These are phyloP conservation scores for Lyophyllum shimeji DNA, from an alignment of 768 basidiomycete species.

Conservation along the genomic window DNA sequence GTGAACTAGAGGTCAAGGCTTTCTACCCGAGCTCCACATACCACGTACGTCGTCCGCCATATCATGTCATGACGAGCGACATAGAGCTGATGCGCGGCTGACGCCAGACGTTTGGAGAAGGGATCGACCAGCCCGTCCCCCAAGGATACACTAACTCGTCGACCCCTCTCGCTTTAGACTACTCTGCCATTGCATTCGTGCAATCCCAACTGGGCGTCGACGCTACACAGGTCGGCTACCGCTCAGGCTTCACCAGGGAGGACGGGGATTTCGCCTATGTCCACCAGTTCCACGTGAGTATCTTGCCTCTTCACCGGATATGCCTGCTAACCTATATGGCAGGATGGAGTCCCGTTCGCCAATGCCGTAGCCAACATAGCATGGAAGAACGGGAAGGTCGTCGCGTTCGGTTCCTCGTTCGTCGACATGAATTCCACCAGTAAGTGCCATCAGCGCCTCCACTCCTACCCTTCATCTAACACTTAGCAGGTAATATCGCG, in stretches of 20 bases:
- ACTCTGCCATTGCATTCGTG: too few species aligned
- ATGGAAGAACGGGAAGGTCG: slow-evolving; percentile 10
- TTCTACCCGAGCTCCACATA: slow-evolving; percentile 25
- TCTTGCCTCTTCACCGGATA: background rate
- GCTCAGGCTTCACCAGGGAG: background rate
- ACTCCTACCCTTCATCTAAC: too few species aligned
- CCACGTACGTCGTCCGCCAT: slow-evolving; percentile 18
- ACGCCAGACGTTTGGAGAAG: too few species aligned
- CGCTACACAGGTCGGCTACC: background rate
- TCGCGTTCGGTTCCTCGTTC: slow-evolving; percentile 45
- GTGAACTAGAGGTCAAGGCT: slow-evolving; percentile 22
- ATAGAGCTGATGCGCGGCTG: background rate
- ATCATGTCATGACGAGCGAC: background rate
- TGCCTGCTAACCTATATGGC: background rate
- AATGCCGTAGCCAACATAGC: slow-evolving; percentile 21
- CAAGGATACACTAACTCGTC: too few species aligned
- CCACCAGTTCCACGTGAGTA: background rate
- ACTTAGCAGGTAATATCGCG: slow-evolving; percentile 12
- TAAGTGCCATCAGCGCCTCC: background rate
- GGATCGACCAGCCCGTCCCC: too few species aligned
- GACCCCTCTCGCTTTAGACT: too few species aligned
- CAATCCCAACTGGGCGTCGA: background rate
- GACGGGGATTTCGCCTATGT: background rate
- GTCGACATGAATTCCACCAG: slow-evolving; percentile 33
- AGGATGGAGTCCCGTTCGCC: background rate